Evolutionary conservation across 176 grass and related monocot genomes (phyloP), one percentile per base, ranked within the genome.

Genomic region (Carex scoparia): DNA sequence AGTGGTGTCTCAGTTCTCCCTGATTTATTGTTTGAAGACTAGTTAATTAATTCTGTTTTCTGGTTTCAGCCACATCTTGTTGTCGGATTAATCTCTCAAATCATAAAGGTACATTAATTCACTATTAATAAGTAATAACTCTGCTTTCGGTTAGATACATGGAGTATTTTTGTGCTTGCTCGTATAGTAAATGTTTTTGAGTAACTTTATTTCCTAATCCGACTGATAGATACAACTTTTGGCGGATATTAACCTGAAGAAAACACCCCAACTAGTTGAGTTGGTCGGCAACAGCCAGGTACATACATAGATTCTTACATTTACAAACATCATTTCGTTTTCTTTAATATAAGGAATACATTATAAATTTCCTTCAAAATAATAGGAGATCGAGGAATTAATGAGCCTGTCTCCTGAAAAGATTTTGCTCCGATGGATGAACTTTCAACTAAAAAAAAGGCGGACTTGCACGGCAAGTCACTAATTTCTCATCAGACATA

Each of bases 371-470:
- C 61, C 84, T 79, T 90, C 49, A 51, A 53, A 85, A 67, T 74
- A 72, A 28, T 59, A 98, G 95, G 95, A 98, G 64, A 91, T 95
- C 53, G 95, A 95, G 85, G 95, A 98, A 85, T 87, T 98, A 84
- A 91, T 98, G 95, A 98, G 90, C 81, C 84, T 98, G 48, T 91
- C 95, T 80, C 95, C 95, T 31, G 95, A 98, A 88, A 98, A 98
- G 86, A 95, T 98, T 86, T 87, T 95, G 83, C 85, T 94, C 40
- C 86, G 93, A 76, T 98, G 95, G 95, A 93, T 98, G 93, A 98
- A 98, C 86, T 98, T 98, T 88, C 95, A 95, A 48, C 76, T 98
- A 51, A 98, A 95, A 90, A 90, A 98, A 95, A 92, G 93, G 91
- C 71, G 91, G 93, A 80, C 90, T 91, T 65, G 82, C 85, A 63